Percentiles rank a stretch among this genome's conserved stretches.
Evolutionary conservation across 1,284 basidiomycete genomes (phyloP).

Genomic region (Pseudozyma sp.): DNA sequence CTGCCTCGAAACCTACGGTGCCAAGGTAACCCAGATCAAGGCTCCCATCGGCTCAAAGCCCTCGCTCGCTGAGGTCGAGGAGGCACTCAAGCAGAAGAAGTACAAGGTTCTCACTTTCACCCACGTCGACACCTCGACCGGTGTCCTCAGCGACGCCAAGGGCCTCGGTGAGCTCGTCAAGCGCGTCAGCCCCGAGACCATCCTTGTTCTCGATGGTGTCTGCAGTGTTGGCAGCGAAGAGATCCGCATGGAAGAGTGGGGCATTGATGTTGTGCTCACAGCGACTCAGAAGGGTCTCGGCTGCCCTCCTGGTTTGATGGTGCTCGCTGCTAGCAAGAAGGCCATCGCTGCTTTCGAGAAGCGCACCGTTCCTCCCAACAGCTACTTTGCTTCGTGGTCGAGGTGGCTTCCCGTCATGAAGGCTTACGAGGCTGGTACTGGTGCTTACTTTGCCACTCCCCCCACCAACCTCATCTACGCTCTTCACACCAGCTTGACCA

Average conservation of each 20-base stretch:
- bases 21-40: conserved; percentile 85
- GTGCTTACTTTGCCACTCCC: conserved; percentile 66
- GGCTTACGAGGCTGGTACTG: conserved; percentile 66
- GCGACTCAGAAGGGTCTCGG: conserved; percentile 97
- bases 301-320: conserved; percentile 90
- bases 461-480: conserved; percentile 95
- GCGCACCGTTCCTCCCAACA: conserved; percentile 78
- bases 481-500: conserved; percentile 81
- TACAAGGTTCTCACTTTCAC: conserved; percentile 94
- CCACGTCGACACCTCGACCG: conserved; percentile 77
- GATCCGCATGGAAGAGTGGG: conserved; percentile 92
- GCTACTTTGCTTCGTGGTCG: conserved; percentile 81
- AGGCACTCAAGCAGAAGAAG: conserved; percentile 81
- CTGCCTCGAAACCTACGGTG: conserved; percentile 80
- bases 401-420: conserved; percentile 68
- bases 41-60: conserved; percentile 86
- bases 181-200: conserved; percentile 84
- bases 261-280: conserved; percentile 86
- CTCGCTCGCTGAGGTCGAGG: conserved; percentile 75
- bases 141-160: conserved; percentile 87
- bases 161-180: conserved; percentile 81
- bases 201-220: conserved; percentile 89
- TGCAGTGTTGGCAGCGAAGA: conserved; percentile 97
- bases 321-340: conserved; percentile 83
- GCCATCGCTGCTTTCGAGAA: conserved; percentile 82